These are phyloP conservation scores for Amanita rubescens DNA, from an alignment of 768 basidiomycete genomes.

Conservation along the genomic window DNA sequence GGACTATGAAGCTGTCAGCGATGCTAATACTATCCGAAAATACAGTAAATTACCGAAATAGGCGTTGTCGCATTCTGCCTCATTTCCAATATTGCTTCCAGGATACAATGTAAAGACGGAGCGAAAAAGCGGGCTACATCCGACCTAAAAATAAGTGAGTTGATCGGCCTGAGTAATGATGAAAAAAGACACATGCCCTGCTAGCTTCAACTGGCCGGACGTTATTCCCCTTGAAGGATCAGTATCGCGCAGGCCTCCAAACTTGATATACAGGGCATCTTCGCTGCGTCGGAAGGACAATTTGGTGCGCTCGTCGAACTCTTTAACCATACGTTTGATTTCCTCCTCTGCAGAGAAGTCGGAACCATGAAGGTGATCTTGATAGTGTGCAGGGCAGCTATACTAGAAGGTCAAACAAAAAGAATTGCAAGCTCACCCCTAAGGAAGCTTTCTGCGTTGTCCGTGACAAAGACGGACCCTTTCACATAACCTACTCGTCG, in stretches of 20 bases:
- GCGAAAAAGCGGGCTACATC: slow-evolving; percentile 16
- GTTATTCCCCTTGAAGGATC: slow-evolving; percentile 17
- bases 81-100: slow-evolving; percentile 6
- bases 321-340: slow-evolving; percentile 25
- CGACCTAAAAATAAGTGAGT: slow-evolving; percentile 5
- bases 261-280: slow-evolving; percentile 33
- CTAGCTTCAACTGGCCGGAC: slow-evolving; percentile 17
- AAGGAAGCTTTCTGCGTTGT: slow-evolving; percentile 24
- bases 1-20: no score
- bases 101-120: slow-evolving; percentile 12
- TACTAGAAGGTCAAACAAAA: not conserved
- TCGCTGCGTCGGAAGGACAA: slow-evolving; percentile 25
- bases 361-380: slow-evolving; percentile 30
- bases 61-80: not conserved
- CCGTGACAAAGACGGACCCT: slow-evolving; percentile 35
- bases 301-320: slow-evolving; percentile 36
- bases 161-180: not conserved
- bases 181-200: slow-evolving; percentile 14
- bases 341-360: slow-evolving; percentile 24
- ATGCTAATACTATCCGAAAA: no score
- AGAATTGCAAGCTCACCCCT: slow-evolving; percentile 16
- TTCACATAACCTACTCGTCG: slow-evolving; percentile 25
- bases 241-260: slow-evolving; percentile 24
- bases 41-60: not conserved
- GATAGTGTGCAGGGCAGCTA: not conserved